phyloP scores from a whole-genome alignment of 805 yeast species.

The Starmerella etchellsii region DNA sequence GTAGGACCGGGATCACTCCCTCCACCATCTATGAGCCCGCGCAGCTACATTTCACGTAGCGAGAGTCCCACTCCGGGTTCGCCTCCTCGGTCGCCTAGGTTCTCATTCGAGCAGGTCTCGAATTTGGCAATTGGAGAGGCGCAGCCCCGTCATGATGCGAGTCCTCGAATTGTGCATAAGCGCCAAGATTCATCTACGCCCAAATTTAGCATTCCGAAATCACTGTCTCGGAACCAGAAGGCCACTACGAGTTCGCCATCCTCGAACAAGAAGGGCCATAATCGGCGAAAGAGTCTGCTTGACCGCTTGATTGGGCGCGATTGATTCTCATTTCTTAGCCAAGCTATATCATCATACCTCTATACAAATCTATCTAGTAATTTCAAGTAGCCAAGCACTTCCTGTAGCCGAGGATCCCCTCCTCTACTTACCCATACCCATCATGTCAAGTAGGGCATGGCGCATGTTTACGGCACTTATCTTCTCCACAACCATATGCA shows the following conservation, averaged over 20 bases:
- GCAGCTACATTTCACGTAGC: background rate
- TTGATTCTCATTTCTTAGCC: too few species aligned
- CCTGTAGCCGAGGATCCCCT: too few species aligned
- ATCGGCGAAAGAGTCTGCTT: constrained; percentile 17
- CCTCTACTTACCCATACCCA: too few species aligned
- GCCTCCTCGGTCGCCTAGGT: constrained; percentile 2
- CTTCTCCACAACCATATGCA: constrained; percentile 13
- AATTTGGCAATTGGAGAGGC: constrained; percentile 16
- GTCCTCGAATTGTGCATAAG: too few species aligned
- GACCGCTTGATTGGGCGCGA: constrained; percentile 16
- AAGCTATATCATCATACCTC: too few species aligned
- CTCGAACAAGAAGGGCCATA: constrained; percentile 9
- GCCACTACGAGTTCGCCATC: too few species aligned
- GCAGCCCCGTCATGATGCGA: background rate
- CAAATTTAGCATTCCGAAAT: too few species aligned
- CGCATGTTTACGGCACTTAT: background rate
- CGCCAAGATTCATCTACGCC: too few species aligned
- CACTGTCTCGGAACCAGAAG: too few species aligned
- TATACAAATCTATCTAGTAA: too few species aligned
- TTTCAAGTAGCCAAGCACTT: too few species aligned
- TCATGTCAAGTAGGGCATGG: too few species aligned
- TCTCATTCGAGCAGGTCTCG: constrained; percentile 14
- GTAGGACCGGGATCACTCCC: constrained; percentile 9
- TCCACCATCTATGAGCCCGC: constrained; percentile 1
- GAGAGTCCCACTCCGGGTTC: background rate